Evolutionary conservation across 164 flowering plant species (phyloP), one percentile per base, ranked within the genome.

Genomic region (Tinospora cordifolia): DNA sequence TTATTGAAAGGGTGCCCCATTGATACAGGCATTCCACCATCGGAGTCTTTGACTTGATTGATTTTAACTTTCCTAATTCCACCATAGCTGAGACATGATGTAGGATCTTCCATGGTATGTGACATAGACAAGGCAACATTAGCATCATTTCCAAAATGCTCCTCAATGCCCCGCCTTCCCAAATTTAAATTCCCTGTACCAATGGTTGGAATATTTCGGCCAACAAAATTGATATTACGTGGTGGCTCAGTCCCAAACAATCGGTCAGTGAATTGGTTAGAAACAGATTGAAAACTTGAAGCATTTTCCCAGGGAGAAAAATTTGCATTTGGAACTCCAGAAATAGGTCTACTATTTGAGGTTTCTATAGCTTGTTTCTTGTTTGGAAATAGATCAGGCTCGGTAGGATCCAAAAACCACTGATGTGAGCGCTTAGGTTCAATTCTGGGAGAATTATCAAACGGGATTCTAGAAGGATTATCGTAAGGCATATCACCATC

Each of bases 41-140:
- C 68, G 17, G 38, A 10, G 11, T 74, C 72, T 17, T 64, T 69
- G 58, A 70, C 72, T 26, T 74, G 72, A 65, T 69, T 80, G 58
- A 82, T 81, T 81, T 82, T 86, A 27, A 84, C 82, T 76, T 84
- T 89, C 70, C 87, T 79, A 57, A 81, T 73, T 34, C 87, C 86
- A 65, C 77, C 73, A 34, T 75, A 75, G 66, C 59, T 74, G 30
- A 70, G 73, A 38, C 62, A 65, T 1, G 70, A 58, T 6, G 67
- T 73, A 30, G 69, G 68, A 39, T 75, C 69, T 51, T 70, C 81
- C 80, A 69, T 69, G 3, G 71, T 57, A 57, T 84, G 82, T 65
- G 89, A 82, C 51, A 83, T 83, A 8, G 89, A 81, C 66, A 88
- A 79, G 49, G 82, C 83, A 70, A 79, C 72, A 59, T 83, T 75